phyloP scores from a whole-genome alignment of 257 asterid genomes.

The Solanum sejunctum region DNA sequence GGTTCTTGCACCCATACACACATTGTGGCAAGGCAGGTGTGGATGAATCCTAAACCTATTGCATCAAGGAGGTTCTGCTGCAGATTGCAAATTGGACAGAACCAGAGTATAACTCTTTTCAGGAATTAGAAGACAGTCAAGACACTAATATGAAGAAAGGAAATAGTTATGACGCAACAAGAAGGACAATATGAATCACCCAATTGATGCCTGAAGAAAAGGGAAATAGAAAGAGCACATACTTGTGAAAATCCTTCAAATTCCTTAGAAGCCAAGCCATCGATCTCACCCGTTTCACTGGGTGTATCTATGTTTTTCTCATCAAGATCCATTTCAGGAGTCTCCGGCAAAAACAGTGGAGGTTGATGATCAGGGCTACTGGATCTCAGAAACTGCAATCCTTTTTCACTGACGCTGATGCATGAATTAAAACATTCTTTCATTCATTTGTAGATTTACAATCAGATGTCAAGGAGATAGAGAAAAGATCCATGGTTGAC shows the following conservation, averaged over 20 bases:
- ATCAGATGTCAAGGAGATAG: background rate
- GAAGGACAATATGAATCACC: background rate
- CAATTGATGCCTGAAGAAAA: background rate
- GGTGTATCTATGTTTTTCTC: slow-evolving; percentile 29
- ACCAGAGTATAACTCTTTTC: background rate
- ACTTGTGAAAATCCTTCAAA: slow-evolving; percentile 55
- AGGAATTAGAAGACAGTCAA: background rate
- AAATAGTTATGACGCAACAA: background rate
- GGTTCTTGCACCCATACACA: background rate
- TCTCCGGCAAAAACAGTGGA: slow-evolving; percentile 50
- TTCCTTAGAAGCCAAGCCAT: slow-evolving; percentile 27
- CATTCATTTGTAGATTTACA: slow-evolving; percentile 4
- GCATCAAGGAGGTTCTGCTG: background rate
- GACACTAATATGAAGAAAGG: background rate
- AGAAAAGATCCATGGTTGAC: background rate
- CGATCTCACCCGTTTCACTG: slow-evolving; percentile 15
- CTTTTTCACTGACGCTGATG: slow-evolving; percentile 72
- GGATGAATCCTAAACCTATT: background rate
- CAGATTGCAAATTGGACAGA: background rate
- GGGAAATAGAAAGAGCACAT: background rate
- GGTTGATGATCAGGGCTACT: slow-evolving; percentile 92
- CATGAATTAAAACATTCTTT: slow-evolving; percentile 10
- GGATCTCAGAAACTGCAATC: slow-evolving; percentile 58
- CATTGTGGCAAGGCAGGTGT: background rate
- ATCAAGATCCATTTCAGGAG: slow-evolving; percentile 46